Evolutionary conservation across 805 yeast species (phyloP).

Genomic region (Yarrowia sp.): DNA sequence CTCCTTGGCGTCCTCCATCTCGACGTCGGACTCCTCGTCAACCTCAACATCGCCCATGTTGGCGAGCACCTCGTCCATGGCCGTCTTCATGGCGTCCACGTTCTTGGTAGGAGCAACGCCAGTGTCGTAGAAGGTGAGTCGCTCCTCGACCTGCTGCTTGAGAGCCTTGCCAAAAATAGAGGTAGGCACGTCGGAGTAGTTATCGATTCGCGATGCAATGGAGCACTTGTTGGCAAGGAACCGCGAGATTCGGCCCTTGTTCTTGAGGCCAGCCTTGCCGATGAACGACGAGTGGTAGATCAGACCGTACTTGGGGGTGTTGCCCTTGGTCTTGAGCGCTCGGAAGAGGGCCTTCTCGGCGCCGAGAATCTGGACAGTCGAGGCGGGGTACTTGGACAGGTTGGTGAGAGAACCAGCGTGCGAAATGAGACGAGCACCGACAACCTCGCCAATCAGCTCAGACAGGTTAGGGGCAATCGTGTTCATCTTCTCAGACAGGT

Average conservation of each 20-base stretch:
- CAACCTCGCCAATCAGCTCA: slow-evolving; percentile 92
- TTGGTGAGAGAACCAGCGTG: slow-evolving; percentile 95
- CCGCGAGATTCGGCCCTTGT: slow-evolving; percentile 98
- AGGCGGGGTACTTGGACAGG: slow-evolving; percentile 97
- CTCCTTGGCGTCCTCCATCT: slow-evolving; percentile 42
- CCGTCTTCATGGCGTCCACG: slow-evolving; percentile 89
- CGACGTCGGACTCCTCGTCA: slow-evolving; percentile 47
- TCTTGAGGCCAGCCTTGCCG: slow-evolving; percentile 97
- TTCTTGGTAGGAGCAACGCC: slow-evolving; percentile 97
- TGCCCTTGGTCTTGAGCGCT: slow-evolving; percentile 97
- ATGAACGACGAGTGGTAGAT: slow-evolving; percentile 95
- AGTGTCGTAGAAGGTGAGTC: slow-evolving; percentile 91
- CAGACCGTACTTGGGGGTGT: slow-evolving; percentile 97
- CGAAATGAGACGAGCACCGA: slow-evolving; percentile 97
- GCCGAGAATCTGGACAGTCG: slow-evolving; percentile 96
- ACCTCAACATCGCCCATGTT: slow-evolving; percentile 41
- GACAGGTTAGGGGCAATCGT: slow-evolving; percentile 98
- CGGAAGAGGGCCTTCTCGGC: slow-evolving; percentile 99
- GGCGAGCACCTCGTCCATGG: slow-evolving; percentile 62
- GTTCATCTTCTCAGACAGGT: slow-evolving; percentile 91
- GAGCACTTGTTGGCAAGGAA: slow-evolving; percentile 98
- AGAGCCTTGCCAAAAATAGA: slow-evolving; percentile 85
- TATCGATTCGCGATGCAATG: slow-evolving; percentile 97
- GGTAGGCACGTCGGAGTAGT: slow-evolving; percentile 91
- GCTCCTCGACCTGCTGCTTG: slow-evolving; percentile 96